Evolutionary conservation across 2,329 filamentous ascomycete genomes (phyloP).

Genomic region (Tolypocladium capitatum): DNA sequence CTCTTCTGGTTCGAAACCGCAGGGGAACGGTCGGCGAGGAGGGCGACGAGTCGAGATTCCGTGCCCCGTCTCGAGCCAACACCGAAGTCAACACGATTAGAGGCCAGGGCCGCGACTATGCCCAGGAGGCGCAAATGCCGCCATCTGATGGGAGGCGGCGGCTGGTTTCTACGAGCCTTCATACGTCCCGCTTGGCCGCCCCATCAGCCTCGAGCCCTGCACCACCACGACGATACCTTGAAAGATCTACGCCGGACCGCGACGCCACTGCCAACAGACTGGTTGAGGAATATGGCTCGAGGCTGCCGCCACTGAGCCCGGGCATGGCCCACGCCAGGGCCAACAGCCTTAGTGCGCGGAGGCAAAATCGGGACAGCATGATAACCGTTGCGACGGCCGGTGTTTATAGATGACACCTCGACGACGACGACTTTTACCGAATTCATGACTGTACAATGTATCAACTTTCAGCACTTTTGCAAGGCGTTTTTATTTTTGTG

Average conservation of each 20-base stretch:
- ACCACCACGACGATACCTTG: conserved; percentile 34
- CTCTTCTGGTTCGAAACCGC: conserved; percentile 30
- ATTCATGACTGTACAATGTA: conserved; percentile 13
- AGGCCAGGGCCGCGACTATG: conserved; percentile 13
- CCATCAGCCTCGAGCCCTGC: conserved; percentile 24
- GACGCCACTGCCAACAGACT: conserved; percentile 17
- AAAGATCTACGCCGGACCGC: conserved; percentile 28
- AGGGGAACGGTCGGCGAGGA: conserved; percentile 33
- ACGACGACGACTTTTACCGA: conserved; percentile 13
- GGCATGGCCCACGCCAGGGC: conserved; percentile 27
- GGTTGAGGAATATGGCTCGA: conserved; percentile 14
- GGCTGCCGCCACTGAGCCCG: conserved; percentile 32
- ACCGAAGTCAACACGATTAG: conserved; percentile 38
- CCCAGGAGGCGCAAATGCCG: conserved; percentile 18
- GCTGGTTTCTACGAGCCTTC: conserved; percentile 33
- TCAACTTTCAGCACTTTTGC: neutral
- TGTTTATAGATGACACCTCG: conserved; percentile 29
- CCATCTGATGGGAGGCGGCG: conserved; percentile 30
- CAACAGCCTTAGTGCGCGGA: conserved; percentile 30
- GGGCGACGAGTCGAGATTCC: conserved; percentile 35
- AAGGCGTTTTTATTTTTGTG: neutral
- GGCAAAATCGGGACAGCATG: conserved; percentile 29
- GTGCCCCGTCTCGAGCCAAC: conserved; percentile 43
- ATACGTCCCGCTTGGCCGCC: conserved; percentile 29
- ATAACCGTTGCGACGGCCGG: conserved; percentile 19